Percentiles rank a stretch among this genome's conserved stretches.
These are phyloP conservation scores for Chloroidium sp. DNA, from an alignment of 163 green algal species.

Conservation along the genomic window DNA sequence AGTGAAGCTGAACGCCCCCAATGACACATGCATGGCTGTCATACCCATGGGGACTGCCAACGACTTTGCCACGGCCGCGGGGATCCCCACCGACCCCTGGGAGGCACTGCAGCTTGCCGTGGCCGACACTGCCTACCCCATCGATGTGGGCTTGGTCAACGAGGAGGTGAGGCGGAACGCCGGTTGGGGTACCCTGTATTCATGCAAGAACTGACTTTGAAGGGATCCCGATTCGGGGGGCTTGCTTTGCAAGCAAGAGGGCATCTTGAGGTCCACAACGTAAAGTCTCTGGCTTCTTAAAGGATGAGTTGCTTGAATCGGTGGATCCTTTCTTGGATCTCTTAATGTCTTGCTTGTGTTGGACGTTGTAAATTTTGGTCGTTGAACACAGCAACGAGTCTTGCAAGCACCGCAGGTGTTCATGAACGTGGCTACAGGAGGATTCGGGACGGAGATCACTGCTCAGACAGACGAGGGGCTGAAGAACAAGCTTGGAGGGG, in stretches of 20 bases:
- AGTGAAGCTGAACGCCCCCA: conserved; percentile 9
- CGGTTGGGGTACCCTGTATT: neutral
- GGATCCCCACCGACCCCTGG: conserved; percentile 14
- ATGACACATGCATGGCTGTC: conserved; percentile 7
- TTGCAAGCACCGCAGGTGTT: conserved; percentile 9
- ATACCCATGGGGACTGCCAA: conserved; percentile 20
- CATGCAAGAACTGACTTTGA: neutral
- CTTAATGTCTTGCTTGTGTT: too few species aligned
- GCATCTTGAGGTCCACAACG: too few species aligned
- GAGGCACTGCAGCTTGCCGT: conserved; percentile 19
- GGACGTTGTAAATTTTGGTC: too few species aligned
- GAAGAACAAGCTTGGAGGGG: conserved; percentile 15
- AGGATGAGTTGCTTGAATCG: too few species aligned
- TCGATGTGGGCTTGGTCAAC: conserved; percentile 17
- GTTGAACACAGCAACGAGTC: too few species aligned
- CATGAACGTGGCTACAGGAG: conserved; percentile 18
- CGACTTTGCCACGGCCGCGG: conserved; percentile 19
- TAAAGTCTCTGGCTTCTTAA: too few species aligned
- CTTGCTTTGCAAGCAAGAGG: too few species aligned
- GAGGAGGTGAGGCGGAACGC: conserved; percentile 5
- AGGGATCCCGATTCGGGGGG: neutral
- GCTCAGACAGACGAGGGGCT: conserved; percentile 12
- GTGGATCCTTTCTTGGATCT: too few species aligned
- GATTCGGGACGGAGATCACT: conserved; percentile 17
- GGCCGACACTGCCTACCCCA: conserved; percentile 14